Conservation (phyloP, 2,329 filamentous ascomycete genomes). For the Xylariaceae sp. region DNA sequence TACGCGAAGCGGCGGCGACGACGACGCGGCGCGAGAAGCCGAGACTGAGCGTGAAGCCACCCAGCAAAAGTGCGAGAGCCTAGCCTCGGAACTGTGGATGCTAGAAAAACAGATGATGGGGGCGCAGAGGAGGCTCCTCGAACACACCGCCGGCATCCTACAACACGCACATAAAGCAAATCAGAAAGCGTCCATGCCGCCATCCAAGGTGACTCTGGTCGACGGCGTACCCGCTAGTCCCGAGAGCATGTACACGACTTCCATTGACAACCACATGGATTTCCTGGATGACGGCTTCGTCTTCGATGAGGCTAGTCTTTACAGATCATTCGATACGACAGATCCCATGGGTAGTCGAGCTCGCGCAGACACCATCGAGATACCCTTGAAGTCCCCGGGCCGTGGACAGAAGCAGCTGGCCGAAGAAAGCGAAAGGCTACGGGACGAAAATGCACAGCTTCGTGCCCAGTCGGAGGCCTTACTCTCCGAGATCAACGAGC, state of each 20-base stretch:
- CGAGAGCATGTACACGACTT: conserved; percentile 66
- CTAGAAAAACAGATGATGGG: conserved; percentile 71
- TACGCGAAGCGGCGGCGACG: conserved; percentile 40
- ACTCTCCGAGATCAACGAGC: conserved; percentile 26
- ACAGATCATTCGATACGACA: conserved; percentile 59
- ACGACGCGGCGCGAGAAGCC: conserved; percentile 49
- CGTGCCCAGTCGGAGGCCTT: conserved; percentile 27
- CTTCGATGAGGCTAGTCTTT: conserved; percentile 73
- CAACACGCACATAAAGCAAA: conserved; percentile 79
- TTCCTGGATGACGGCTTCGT: conserved; percentile 48
- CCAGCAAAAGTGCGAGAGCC: conserved; percentile 75
- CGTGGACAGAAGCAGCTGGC: conserved; percentile 46
- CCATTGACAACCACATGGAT: conserved; percentile 53
- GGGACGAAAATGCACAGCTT: conserved; percentile 37
- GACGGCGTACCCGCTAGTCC: conserved; percentile 65
- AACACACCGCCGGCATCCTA: conserved; percentile 88
- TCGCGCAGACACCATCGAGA: conserved; percentile 42
- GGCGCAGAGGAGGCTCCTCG: conserved; percentile 67
- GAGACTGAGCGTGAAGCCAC: conserved; percentile 68
- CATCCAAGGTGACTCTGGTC: conserved; percentile 31
- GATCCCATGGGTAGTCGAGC: conserved; percentile 35
- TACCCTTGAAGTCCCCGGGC: conserved; percentile 50
- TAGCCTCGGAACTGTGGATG: conserved; percentile 71
- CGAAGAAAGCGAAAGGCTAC: conserved; percentile 38
- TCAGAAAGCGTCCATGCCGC: conserved; percentile 45